Conservation (phyloP, 495 filamentous ascomycete genomes). For the Penicillium subrubescens region DNA sequence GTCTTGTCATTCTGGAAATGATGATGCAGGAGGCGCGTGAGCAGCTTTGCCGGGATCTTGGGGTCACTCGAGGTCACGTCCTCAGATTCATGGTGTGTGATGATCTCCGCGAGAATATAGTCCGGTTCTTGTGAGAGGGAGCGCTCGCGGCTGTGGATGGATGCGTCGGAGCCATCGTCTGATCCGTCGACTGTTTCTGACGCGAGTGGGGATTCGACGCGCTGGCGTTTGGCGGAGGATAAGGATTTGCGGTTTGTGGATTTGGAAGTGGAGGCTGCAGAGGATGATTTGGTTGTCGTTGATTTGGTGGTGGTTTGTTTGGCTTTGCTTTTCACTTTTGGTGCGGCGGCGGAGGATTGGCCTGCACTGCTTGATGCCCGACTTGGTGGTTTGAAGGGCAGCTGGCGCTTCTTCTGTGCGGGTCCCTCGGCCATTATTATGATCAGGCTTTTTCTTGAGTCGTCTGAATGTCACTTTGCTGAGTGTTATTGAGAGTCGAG, state of each 20-base stretch:
- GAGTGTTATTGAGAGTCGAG: neutral
- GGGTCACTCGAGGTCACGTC: conserved; percentile 45
- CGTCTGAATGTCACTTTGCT: neutral
- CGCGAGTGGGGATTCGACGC: conserved; percentile 16
- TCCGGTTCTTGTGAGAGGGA: conserved; percentile 40
- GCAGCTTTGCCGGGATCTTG: conserved; percentile 70
- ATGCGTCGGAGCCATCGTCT: conserved; percentile 25
- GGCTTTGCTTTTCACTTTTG: conserved; percentile 33
- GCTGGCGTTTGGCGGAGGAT: conserved; percentile 15
- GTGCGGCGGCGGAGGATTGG: conserved; percentile 17
- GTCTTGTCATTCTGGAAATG: conserved; percentile 72
- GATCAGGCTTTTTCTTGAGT: neutral
- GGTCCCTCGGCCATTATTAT: conserved; percentile 39
- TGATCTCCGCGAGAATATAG: conserved; percentile 52
- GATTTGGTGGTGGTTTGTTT: conserved; percentile 22
- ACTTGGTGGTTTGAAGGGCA: conserved; percentile 56
- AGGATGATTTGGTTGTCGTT: conserved; percentile 22
- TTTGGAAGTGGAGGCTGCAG: conserved; percentile 18
- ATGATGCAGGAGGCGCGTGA: conserved; percentile 75
- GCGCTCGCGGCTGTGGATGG: conserved; percentile 20
- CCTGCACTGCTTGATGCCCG: conserved; percentile 30
- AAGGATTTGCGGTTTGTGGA: conserved; percentile 17
- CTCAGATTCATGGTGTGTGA: conserved; percentile 26
- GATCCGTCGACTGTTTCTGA: conserved; percentile 25
- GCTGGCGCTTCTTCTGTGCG: conserved; percentile 43